Evolutionary conservation across 2,329 filamentous ascomycete genomes (phyloP), one percentile per base, ranked within the genome.

Genomic region (Botrytis fragariae): DNA sequence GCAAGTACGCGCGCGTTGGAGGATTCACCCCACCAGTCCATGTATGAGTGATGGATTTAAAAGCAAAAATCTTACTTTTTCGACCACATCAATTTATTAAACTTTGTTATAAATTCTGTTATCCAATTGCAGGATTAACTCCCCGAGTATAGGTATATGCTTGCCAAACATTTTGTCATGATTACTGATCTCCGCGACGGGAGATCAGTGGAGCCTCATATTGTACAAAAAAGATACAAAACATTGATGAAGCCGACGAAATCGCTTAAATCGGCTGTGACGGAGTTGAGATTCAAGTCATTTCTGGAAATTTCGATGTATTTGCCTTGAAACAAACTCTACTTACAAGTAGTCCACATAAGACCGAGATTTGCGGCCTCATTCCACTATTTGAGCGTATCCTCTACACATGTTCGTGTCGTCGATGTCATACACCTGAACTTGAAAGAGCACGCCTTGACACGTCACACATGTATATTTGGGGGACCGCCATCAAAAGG

Each of bases 141-240:
- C n/a, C 25, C 48, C 35, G 48, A 57, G 18, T 32, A 29, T 7
- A 51, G n/a, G 25, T 20, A 54, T 51, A 32, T 32, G n/a, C 35
- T 68, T 35, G 65, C 65, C 48, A 42, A 57, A 16, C 7, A 18
- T 32, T 69, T 29, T 59, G 48, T 59, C 37, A 59, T 65, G 63
- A 51, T 69, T 57, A 57, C 65, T 69, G 65, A 69, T 69, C 65
- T 44, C 37, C 65, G 12, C 39, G 48, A 6, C 54, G 48, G 65
- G 65, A 69, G 65, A 44, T 42, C 65, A 69, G 65, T 69, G 65
- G 65, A 69, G 35, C 65, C 37, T 22, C 5, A 25, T 3, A 64
- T 12, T 29, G 51, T 57, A 29, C 51, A 57, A 57, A 57, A 22
- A 54, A 29, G 39, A 57, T 54, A 51, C 32, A 20, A 68, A 68